Evolutionary conservation across 2,329 filamentous ascomycete species (phyloP), one percentile per base, ranked within the genome.

Genomic region (Fusarium mangiferae): DNA sequence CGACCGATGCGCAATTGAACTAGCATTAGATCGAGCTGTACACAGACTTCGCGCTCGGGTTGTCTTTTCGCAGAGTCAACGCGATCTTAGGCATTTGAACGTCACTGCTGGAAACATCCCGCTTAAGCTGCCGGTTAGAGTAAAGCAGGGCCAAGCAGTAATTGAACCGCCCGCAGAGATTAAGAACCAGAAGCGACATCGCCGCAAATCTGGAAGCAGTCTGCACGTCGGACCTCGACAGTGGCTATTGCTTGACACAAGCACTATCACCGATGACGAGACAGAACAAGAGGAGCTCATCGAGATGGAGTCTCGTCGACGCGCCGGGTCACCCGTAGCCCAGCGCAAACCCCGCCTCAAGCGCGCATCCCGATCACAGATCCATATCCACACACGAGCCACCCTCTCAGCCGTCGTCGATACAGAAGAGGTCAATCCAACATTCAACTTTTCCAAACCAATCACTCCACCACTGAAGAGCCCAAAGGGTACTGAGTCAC

Each of bases 1-100:
- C 44, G 96, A 98, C 78, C 92, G 95, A 62, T 94, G 94, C 76
- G 94, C 95, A 7, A 94, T 98, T 62, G 96, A 98, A 80, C 84
- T 98, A 52, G 94, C 95, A 8, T 84, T 98, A 4, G 93, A 96
- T 79, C 87, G 89, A 26, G 92, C 93, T 5, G 92, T 96, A 3
- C 91, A 93, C 70, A 85, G 87, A 17, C 84, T 95, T 35, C 87
- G 92, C 36, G 89, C 92, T 6, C 86, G 90, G 8, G 90, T 94
- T 6, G 90, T 92, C 22, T 94, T 94, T 77, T 91, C 90, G 36
- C 87, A 89, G 58, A 91, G 89, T 73, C 90, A 92, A 71, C 86
- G 89, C 15, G 87, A 92, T 69, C 79, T 92, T 39, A 85, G 90
- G 14, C 83, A 86, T 24, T 80, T 89, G 52, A 83, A 38, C 56